A percentile compares a stretch with the other conserved stretches of the same genome.
Evolutionary conservation across 2,329 filamentous ascomycete species (phyloP).

Genomic region (Apiospora saccharicola): DNA sequence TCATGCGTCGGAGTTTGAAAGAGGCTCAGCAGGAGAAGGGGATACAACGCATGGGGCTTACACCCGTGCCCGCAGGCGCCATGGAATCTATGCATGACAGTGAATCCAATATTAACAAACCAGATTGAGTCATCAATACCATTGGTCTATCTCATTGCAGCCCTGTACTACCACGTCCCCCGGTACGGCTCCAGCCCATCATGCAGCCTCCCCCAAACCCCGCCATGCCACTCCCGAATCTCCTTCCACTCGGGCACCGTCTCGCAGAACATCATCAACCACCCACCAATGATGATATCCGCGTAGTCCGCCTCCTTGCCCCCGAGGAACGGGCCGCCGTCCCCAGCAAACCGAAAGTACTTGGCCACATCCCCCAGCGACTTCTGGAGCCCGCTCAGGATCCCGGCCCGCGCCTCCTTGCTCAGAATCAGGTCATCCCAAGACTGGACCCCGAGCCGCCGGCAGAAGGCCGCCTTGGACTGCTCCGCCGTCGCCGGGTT

Average conservation of each 20-base stretch:
- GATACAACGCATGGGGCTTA: neutral
- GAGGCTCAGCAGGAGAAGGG: neutral
- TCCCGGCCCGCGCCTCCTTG: constrained; percentile 33
- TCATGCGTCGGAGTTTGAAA: neutral
- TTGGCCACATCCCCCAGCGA: constrained; percentile 34
- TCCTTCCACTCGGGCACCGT: constrained; percentile 36
- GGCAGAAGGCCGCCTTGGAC: constrained; percentile 55
- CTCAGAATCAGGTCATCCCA: constrained; percentile 51
- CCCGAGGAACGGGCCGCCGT: constrained; percentile 35
- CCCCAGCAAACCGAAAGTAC: constrained; percentile 29
- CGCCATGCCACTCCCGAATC: constrained; percentile 36
- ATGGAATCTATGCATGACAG: neutral
- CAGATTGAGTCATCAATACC: neutral
- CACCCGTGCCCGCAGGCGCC: neutral
- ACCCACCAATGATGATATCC: constrained; percentile 39
- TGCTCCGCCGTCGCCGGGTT: constrained; percentile 55
- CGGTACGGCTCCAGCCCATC: constrained; percentile 34
- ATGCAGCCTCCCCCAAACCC: constrained; percentile 34
- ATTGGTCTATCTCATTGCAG: neutral
- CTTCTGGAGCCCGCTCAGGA: constrained; percentile 26
- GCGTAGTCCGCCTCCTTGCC: constrained; percentile 36
- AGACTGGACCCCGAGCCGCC: constrained; percentile 50
- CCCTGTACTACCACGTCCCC: constrained; percentile 28
- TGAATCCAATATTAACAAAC: no score
- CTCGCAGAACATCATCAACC: constrained; percentile 33